These are phyloP conservation scores for Castanea crenata DNA, from an alignment of 306 rosid genomes.

Conservation along the genomic window DNA sequence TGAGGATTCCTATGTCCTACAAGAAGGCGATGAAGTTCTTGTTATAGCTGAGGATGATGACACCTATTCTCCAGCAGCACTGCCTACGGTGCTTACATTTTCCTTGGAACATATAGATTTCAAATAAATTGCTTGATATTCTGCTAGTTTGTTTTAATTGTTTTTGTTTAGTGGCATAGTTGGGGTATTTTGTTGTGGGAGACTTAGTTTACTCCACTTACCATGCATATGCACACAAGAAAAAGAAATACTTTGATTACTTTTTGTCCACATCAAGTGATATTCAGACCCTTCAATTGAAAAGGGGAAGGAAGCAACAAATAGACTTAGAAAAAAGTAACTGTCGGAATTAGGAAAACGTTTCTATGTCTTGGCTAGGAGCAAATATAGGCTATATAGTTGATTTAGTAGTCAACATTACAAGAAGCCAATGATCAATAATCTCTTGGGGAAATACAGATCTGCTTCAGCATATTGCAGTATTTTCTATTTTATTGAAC, in stretches of 20 bases:
- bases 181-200: conserved; percentile 17
- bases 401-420: not conserved
- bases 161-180: conserved; percentile 19
- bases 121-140: conserved; percentile 19
- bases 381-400: not conserved
- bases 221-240: too few species aligned
- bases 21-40: conserved; percentile 88
- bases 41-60: conserved; percentile 96
- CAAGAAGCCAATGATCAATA: not conserved
- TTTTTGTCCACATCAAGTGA: not conserved
- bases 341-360: conserved; percentile 3
- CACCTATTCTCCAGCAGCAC: conserved; percentile 70
- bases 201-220: not conserved
- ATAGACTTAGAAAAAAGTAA: not conserved
- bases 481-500: not conserved
- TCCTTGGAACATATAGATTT: conserved; percentile 21
- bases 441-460: not conserved
- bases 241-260: not conserved
- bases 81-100: conserved; percentile 73
- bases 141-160: not conserved
- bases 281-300: conserved; percentile 2
- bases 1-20: conserved; percentile 74
- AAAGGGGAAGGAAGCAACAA: not conserved
- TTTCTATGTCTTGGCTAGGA: not conserved
- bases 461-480: not conserved